Base-by-base conservation (phyloP, 371 early-diverging fungal genomes). In the Lichtheimia corymbifera region DNA sequence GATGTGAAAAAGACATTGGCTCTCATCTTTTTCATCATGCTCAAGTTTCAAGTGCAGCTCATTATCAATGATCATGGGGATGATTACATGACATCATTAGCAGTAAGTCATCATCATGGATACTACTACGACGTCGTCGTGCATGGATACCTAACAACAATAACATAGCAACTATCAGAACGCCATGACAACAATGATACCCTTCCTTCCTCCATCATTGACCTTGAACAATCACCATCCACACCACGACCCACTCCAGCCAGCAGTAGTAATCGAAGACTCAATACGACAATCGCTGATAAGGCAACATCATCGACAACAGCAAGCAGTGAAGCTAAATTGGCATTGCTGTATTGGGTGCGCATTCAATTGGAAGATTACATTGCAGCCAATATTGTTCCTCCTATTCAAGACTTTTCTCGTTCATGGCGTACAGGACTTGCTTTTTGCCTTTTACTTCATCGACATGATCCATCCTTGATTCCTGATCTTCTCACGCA, bases 1-100 rank as follows among this genome's bases (percentile, higher is more conserved):
- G 92, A 94, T 66, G 62, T 85, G 30, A 95, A 94, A 71, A 82
- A 93, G 61, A 93, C 93, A 5, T 65, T 95, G 17, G 96, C 93
- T 18, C 79, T 93, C 14, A 76, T 93, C 15, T 94, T 92, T 82
- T 80, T 88, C 27, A 79, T 95, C 58, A 93, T 93, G 75, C 77
- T 89, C 49, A 79, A 84, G 51, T 90, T 88, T 65, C 84, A 87
- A 53, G 77, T 88, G 43, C 87, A 85, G 54, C 73, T 78, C 18
- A 75, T 82, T 45, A 63, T 80, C 35, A 74, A 72, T 28, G 77
- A 77, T 18, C 73, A 80, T 55, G 77, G 73, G 18, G 77, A 80
- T 17, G 73, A 80, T 50, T 76, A 63, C 43, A 50, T 65, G 27
- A 62, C 64, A 14, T 76, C 74, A 0, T 47, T 76, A 45, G 50